These are phyloP conservation scores for Aspergillus novoparasiticus DNA, from an alignment of 2,329 filamentous ascomycete species.

Conservation along the genomic window DNA sequence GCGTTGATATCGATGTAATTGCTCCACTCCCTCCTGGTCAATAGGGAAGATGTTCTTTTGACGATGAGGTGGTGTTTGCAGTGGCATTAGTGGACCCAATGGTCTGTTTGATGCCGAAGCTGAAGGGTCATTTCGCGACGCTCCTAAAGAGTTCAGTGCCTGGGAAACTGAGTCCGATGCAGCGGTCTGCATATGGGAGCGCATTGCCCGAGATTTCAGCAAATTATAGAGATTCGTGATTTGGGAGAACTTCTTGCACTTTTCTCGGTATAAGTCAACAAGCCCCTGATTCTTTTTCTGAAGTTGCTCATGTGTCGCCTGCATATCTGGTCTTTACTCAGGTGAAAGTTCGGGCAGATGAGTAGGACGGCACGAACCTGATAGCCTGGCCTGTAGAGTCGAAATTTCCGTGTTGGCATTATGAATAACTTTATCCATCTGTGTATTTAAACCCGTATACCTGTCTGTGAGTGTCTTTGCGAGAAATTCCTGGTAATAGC, in stretches of 20 bases:
- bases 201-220: slow-evolving; percentile 59
- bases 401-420: slow-evolving; percentile 75
- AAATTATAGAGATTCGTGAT: slow-evolving; percentile 64
- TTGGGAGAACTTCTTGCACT: slow-evolving; percentile 68
- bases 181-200: slow-evolving; percentile 56
- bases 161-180: slow-evolving; percentile 57
- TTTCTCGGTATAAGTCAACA: slow-evolving; percentile 66
- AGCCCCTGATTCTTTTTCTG: slow-evolving; percentile 74
- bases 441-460: slow-evolving; percentile 63
- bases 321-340: slow-evolving; percentile 50
- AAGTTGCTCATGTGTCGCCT: slow-evolving; percentile 63
- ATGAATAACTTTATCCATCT: slow-evolving; percentile 72
- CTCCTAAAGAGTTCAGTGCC: slow-evolving; percentile 42
- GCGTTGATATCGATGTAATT: slow-evolving; percentile 42
- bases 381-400: slow-evolving; percentile 65
- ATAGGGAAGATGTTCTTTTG: slow-evolving; percentile 25
- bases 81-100: slow-evolving; percentile 19
- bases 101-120: slow-evolving; percentile 16
- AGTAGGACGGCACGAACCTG: slow-evolving; percentile 51
- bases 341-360: not conserved
- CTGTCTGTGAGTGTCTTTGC: slow-evolving; percentile 73
- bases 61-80: slow-evolving; percentile 27
- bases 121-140: slow-evolving; percentile 20
- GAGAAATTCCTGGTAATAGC: slow-evolving; percentile 75
- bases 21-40: slow-evolving; percentile 35